Conservation (phyloP, 345 rosid species). For the Corchorus capsularis region DNA sequence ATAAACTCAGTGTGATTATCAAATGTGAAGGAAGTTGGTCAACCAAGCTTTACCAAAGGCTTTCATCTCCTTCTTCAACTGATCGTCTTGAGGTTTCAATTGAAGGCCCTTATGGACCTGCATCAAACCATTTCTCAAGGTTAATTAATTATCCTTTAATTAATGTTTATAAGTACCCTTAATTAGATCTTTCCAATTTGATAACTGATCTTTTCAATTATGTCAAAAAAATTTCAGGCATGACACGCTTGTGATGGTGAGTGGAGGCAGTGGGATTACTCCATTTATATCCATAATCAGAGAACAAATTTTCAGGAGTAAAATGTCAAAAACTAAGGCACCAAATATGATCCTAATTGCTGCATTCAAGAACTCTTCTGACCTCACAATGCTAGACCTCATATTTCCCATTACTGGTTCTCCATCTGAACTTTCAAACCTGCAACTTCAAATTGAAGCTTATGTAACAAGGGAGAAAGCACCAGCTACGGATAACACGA, state of each 20-base stretch:
- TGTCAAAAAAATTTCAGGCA: slow-evolving; percentile 43
- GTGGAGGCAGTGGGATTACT: slow-evolving; percentile 93
- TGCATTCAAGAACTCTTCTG: slow-evolving; percentile 58
- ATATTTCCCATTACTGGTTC: slow-evolving; percentile 51
- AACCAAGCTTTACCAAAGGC: slow-evolving; percentile 54
- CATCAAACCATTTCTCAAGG: slow-evolving; percentile 71
- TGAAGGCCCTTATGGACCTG: slow-evolving; percentile 96
- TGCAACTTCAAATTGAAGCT: slow-evolving; percentile 60
- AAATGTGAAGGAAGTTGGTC: slow-evolving; percentile 87
- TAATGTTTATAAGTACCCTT: background rate
- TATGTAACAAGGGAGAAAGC: slow-evolving; percentile 69
- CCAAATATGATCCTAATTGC: slow-evolving; percentile 55
- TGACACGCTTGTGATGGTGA: slow-evolving; percentile 70
- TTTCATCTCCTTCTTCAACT: slow-evolving; percentile 56
- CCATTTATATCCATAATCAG: slow-evolving; percentile 81
- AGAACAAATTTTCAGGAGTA: slow-evolving; percentile 49
- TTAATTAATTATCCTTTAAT: background rate
- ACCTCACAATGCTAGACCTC: slow-evolving; percentile 68
- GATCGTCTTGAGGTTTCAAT: slow-evolving; percentile 58
- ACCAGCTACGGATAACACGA: slow-evolving; percentile 22
- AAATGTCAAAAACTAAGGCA: slow-evolving; percentile 34
- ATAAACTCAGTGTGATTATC: slow-evolving; percentile 62
- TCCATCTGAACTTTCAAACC: slow-evolving; percentile 36
- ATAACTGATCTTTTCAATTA: background rate
- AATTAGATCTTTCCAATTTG: background rate